phyloP scores from a whole-genome alignment of 768 basidiomycete genomes.

The Boletus reticuloceps region DNA sequence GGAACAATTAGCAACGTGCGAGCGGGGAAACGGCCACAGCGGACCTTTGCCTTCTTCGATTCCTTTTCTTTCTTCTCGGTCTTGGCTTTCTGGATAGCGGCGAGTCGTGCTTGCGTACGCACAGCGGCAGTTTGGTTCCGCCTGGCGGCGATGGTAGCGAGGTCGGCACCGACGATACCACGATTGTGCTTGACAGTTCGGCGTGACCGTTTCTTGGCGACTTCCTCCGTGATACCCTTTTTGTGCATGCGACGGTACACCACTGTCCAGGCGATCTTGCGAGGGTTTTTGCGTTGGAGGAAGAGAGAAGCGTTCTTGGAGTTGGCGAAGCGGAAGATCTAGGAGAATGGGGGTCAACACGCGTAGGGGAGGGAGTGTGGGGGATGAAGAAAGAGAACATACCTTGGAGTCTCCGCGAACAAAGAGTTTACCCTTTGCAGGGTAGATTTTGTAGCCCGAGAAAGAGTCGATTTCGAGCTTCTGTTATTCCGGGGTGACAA shows the following conservation, averaged over 20 bases:
- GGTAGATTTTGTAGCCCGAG: conserved; percentile 98
- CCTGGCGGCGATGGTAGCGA: conserved; percentile 85
- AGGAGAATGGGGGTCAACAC: not conserved
- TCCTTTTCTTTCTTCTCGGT: conserved; percentile 97
- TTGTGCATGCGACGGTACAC: conserved; percentile 98
- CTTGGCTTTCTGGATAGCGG: conserved; percentile 93
- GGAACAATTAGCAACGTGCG: conserved; percentile 1
- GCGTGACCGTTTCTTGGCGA: conserved; percentile 97
- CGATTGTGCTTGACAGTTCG: conserved; percentile 97
- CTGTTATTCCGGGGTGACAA: conserved; percentile 36
- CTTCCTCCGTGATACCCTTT: conserved; percentile 99
- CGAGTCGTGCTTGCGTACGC: conserved; percentile 74
- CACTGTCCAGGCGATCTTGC: conserved; percentile 98
- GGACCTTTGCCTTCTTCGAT: conserved; percentile 81
- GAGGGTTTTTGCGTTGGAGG: conserved; percentile 99
- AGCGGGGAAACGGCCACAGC: not conserved
- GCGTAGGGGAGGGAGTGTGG: not conserved
- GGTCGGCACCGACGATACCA: conserved; percentile 96
- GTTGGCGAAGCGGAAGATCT: conserved; percentile 94
- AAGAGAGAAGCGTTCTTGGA: conserved; percentile 97
- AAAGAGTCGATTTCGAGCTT: conserved; percentile 99
- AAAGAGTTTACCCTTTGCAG: conserved; percentile 93
- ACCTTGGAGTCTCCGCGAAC: conserved; percentile 97
- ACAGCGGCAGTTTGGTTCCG: conserved; percentile 89
- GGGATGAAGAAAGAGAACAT: conserved; percentile 17